Conservation (phyloP, 768 basidiomycete species). For the Termitomyces sp. region DNA sequence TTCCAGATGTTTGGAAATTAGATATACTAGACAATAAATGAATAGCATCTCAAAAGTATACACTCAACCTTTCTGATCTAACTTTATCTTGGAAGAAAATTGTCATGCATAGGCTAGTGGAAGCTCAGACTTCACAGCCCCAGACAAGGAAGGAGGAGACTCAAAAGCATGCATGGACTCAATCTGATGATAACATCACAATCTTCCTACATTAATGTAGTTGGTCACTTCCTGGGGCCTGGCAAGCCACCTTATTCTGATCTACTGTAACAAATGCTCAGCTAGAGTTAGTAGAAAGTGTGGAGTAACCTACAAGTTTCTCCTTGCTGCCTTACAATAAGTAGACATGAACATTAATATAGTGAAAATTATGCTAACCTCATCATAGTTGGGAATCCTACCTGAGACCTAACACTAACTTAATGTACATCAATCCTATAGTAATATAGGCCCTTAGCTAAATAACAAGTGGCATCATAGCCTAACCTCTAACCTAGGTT, state of each 20-base stretch:
- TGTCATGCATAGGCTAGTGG: not conserved
- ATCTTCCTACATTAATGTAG: not conserved
- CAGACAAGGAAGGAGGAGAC: not conserved
- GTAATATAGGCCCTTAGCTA: not conserved
- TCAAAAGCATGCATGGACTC: not conserved
- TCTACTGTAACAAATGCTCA: no score
- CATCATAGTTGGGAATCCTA: not conserved
- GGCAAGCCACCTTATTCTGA: not conserved
- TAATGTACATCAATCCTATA: not conserved
- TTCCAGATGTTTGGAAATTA: not conserved
- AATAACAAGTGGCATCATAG: not conserved
- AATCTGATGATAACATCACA: not conserved
- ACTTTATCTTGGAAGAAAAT: not conserved
- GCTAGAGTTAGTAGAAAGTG: no score
- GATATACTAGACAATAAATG: not conserved
- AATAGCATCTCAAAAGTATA: not conserved
- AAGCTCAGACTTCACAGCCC: not conserved
- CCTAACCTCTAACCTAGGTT: not conserved
- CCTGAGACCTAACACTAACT: not conserved
- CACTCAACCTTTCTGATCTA: not conserved
- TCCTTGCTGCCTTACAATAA: not conserved
- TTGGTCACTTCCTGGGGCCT: not conserved
- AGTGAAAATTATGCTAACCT: not conserved
- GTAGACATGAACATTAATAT: not conserved
- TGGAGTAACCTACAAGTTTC: no score